Conservation (phyloP, 441 rosid species). For the Populus hybrid region DNA sequence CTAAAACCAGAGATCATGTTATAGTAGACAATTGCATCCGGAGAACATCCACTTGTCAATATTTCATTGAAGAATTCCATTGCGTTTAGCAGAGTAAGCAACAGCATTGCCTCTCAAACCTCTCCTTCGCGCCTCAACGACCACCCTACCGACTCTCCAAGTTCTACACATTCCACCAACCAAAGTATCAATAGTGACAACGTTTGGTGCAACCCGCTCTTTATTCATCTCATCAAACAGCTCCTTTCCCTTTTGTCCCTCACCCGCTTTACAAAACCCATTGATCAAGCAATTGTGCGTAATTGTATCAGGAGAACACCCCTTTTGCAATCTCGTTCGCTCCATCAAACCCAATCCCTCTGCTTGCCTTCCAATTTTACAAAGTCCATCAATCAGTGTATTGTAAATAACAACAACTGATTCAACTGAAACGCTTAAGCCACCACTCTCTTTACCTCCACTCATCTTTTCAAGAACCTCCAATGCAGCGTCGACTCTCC, state of each 20-base stretch:
- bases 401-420: conserved; percentile 63
- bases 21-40: conserved; percentile 56
- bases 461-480: conserved; percentile 47
- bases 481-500: conserved; percentile 63
- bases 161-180: conserved; percentile 66
- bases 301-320: conserved; percentile 38
- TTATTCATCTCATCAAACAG: conserved; percentile 57
- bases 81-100: conserved; percentile 51
- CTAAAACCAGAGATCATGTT: conserved; percentile 58
- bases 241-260: conserved; percentile 46
- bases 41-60: conserved; percentile 38
- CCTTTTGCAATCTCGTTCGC: conserved; percentile 44
- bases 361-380: conserved; percentile 70
- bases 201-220: conserved; percentile 44
- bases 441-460: conserved; percentile 28
- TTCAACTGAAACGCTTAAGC: conserved; percentile 26
- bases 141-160: conserved; percentile 50
- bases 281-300: conserved; percentile 72
- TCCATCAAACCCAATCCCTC: conserved; percentile 54
- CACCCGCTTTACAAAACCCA: conserved; percentile 63
- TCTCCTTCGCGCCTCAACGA: conserved; percentile 44
- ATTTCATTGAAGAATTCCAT: conserved; percentile 50
- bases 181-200: conserved; percentile 49
- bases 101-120: conserved; percentile 47
- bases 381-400: conserved; percentile 67